Conservation (phyloP, 495 filamentous ascomycete species). For the Xanthoparmelia taractica region DNA sequence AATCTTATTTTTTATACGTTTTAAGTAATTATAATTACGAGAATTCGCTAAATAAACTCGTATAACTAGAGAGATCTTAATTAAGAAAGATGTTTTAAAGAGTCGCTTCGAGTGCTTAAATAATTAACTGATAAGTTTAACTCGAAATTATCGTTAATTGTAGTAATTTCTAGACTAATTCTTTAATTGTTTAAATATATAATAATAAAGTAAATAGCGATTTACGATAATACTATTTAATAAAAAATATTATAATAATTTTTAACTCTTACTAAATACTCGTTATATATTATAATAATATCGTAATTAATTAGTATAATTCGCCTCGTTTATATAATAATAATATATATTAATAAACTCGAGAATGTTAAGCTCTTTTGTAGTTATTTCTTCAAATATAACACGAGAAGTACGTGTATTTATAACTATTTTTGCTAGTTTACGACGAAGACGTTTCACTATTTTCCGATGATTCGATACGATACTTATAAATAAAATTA, state of each 20-base stretch:
- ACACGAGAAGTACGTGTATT: not conserved
- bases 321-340: no score
- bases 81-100: not conserved
- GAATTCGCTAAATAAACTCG: not conserved
- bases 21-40: not conserved
- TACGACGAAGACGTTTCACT: not conserved
- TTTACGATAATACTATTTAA: slow-evolving; percentile 15
- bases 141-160: not conserved
- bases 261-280: not conserved
- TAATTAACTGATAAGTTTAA: not conserved
- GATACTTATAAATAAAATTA: slow-evolving; percentile 14
- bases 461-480: slow-evolving; percentile 4
- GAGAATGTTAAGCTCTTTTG: slow-evolving; percentile 6
- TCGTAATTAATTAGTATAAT: not conserved
- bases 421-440: slow-evolving; percentile 4
- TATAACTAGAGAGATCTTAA: not conserved
- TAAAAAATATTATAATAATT: slow-evolving; percentile 10
- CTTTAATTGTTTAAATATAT: not conserved
- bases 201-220: not conserved
- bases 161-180: not conserved
- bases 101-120: not conserved
- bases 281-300: slow-evolving; percentile 6
- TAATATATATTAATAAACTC: not conserved
- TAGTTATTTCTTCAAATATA: slow-evolving; percentile 1
- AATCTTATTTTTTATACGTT: not conserved